Base-by-base conservation (phyloP, 495 filamentous ascomycete genomes). In the Lindgomyces ingoldianus region DNA sequence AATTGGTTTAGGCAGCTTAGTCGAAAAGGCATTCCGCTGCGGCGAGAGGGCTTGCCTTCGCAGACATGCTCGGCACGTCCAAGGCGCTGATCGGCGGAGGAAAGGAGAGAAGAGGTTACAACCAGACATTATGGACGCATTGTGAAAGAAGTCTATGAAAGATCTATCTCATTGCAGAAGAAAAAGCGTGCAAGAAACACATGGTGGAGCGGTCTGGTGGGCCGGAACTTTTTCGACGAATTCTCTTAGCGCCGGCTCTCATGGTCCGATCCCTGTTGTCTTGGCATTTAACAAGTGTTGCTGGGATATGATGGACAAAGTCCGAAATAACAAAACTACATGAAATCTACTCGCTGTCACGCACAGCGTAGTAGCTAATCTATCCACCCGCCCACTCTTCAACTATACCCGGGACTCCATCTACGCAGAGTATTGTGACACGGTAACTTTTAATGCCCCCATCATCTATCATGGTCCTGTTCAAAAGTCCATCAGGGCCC, bases 1-100 rank as follows among this genome's bases (percentile, higher is more conserved):
- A 10, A 27, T 27, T 39, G 49, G 12, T 12, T 59, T 55, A 14
- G 53, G 47, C 1, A 53, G 12, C 10, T 62, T 71, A 1, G 65
- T 68, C 16, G 64, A 51, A 53, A 68, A 67, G 18, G 27, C 36
- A 44, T 54, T 30, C 44, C 57, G 65, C 29, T 57, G 64, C n/a
- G 53, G 29, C 24, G 53, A 33, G 4, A 54, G 8, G 4, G 60
- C 36, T 62, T 72, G 71, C 42, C 54, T 53, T 24, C 53, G 68
- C 46, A 65, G 55, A 57, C 71, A 70, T 18, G 52, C 66, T 18
- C 63, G 50, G 46, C 67, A 72, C 22, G 67, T 74, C 69, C 69
- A 74, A 4, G 66, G 59, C 24, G 50, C 29, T 21, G 51, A 16
- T 26, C 57, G 55, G 4, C 62, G 66, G 18, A 68, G 22, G 8